phyloP scores from a whole-genome alignment of 371 early-diverging fungal genomes.

The Rhizopus stolonifer region DNA sequence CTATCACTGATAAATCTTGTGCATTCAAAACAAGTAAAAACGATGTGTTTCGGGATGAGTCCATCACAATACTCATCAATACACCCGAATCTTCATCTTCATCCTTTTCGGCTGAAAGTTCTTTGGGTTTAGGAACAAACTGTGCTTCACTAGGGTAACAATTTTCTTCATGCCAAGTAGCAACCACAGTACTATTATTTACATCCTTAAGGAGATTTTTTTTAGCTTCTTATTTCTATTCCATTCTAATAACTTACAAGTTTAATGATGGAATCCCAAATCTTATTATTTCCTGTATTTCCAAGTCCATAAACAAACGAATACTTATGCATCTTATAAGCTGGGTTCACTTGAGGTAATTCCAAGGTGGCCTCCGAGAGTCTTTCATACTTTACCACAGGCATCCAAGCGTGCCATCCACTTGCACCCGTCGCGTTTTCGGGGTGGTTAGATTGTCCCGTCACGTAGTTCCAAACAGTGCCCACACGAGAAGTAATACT shows the following conservation, averaged over 20 bases:
- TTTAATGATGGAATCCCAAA: conserved; percentile 75
- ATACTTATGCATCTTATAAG: conserved; percentile 50
- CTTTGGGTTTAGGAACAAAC: conserved; percentile 57
- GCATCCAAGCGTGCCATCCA: conserved; percentile 34
- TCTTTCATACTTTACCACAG: conserved; percentile 24
- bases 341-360: conserved; percentile 67
- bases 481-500: conserved; percentile 30
- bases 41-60: conserved; percentile 59
- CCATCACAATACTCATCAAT: conserved; percentile 69
- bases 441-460: conserved; percentile 1
- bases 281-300: conserved; percentile 41
- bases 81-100: conserved; percentile 74
- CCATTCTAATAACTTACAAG: conserved; percentile 42
- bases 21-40: conserved; percentile 77
- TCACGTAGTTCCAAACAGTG: conserved; percentile 17
- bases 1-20: conserved; percentile 61
- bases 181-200: conserved; percentile 25
- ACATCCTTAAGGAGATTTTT: no score
- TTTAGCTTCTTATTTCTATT: no score
- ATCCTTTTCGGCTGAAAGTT: conserved; percentile 23
- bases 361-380: conserved; percentile 49
- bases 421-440: conserved; percentile 10
- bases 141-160: conserved; percentile 78
- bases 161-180: conserved; percentile 50
- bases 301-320: conserved; percentile 69